Percentiles rank a stretch among this genome's conserved stretches.
Conservation (phyloP, 805 yeast species). For the Candida yuanshanica region DNA sequence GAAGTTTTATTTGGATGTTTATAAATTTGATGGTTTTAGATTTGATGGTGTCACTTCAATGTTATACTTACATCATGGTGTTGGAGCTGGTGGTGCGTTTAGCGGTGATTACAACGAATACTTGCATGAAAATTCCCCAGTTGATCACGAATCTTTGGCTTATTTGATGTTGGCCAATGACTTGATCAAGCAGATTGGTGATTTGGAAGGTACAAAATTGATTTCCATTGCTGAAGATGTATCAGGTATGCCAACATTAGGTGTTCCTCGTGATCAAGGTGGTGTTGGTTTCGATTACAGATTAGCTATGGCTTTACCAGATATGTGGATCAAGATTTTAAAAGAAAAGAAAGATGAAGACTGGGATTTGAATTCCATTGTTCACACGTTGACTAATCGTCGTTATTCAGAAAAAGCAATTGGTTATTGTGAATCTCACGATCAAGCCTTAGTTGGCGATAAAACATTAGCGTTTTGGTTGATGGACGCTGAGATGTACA, state of each 20-base stretch:
- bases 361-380: constrained; percentile 84
- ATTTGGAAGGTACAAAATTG: constrained; percentile 40
- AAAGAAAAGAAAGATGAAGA: constrained; percentile 82
- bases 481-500: constrained; percentile 98
- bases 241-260: constrained; percentile 93
- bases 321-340: constrained; percentile 95
- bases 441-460: constrained; percentile 96
- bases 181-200: constrained; percentile 51
- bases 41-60: constrained; percentile 96
- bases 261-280: constrained; percentile 65
- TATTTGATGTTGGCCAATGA: constrained; percentile 90
- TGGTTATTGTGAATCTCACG: constrained; percentile 92
- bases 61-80: constrained; percentile 90
- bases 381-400: constrained; percentile 79
- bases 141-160: constrained; percentile 81
- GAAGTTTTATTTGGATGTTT: constrained; percentile 77
- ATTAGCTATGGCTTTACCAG: constrained; percentile 95
- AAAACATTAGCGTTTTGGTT: constrained; percentile 96
- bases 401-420: constrained; percentile 85
- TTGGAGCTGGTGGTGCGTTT: constrained; percentile 75
- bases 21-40: constrained; percentile 88
- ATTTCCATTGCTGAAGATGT: constrained; percentile 94
- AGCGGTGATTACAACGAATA: constrained; percentile 93
- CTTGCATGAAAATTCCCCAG: constrained; percentile 64
- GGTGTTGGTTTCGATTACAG: constrained; percentile 95